Evolutionary conservation across 1,284 basidiomycete genomes (phyloP), one percentile per base, ranked within the genome.

Genomic region (Papiliotrema laurentii): DNA sequence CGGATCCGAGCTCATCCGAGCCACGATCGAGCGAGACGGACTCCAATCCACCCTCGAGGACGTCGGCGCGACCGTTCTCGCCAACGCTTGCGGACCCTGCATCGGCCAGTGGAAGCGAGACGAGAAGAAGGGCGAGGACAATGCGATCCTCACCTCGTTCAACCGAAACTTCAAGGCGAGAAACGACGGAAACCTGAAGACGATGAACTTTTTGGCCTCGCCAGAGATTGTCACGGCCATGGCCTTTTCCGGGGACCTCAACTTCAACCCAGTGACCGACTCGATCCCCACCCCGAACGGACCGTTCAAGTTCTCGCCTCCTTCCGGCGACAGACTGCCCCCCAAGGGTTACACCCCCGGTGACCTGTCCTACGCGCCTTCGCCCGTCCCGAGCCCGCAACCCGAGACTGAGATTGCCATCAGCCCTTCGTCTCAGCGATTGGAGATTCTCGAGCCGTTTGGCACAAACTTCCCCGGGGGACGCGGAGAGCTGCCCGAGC

Each of bases 61-160:
- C 58, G 88, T 97, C 43, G 94, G 94, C 27, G 66, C 63, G 22
- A 81, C 86, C 34, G 94, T 99, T 14, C 79, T 99, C 27, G 94
- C 96, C 13, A 99, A 99, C 71, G 96, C 96, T 1, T 98, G 96
- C 63, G 96, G 96, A 46, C 96, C 96, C 27, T 99, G 96, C 72
- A 98, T 98, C 61, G 96, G 96, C 34, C 96, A 97, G 76, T 99
- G 96, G 96, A 92, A 97, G 73, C 83, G 96, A 37, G 84, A 86
- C 48, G 92, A 93, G 58, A 84, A 86, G 64, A 83, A 89, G 69
- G 86, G 82, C 48, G 87, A 97, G 74, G 88, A 97, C 68, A 98
- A 98, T 68, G 89, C 92, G 24, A 98, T 98, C 61, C 75, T 98
- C 45, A 97, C 96, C 3, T 96, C 91, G 37, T 98, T 97, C 79